These are phyloP conservation scores for Aspergillus quadricinctus DNA, from an alignment of 2,329 filamentous ascomycete species.

Conservation along the genomic window DNA sequence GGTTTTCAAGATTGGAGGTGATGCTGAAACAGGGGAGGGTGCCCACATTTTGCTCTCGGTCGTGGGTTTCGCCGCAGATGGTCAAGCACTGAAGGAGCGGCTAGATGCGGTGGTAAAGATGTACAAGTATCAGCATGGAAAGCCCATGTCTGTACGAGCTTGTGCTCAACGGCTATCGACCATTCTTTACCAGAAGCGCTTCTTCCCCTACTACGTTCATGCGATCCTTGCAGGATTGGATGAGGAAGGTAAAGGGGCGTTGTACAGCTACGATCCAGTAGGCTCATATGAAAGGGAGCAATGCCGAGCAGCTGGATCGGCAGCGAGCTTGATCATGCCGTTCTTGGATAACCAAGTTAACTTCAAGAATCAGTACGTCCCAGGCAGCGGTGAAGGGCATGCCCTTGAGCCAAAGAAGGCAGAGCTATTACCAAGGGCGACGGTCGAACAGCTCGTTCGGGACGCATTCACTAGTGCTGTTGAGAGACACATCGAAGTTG, in stretches of 20 bases:
- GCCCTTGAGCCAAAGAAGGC: constrained; percentile 59
- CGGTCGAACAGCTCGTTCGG: constrained; percentile 83
- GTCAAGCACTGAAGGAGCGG: constrained; percentile 86
- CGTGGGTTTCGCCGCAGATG: constrained; percentile 93
- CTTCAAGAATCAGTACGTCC: constrained; percentile 97
- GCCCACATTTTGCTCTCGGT: constrained; percentile 87
- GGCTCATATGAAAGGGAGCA: constrained; percentile 97
- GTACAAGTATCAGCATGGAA: constrained; percentile 97
- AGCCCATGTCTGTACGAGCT: constrained; percentile 89
- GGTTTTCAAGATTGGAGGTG: constrained; percentile 94
- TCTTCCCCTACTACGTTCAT: constrained; percentile 98
- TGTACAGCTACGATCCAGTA: constrained; percentile 97
- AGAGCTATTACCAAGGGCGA: constrained; percentile 64
- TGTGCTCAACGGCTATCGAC: constrained; percentile 93
- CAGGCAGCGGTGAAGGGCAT: constrained; percentile 78
- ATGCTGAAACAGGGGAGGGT: constrained; percentile 77
- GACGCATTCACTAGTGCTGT: constrained; percentile 98
- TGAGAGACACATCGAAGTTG: constrained; percentile 98
- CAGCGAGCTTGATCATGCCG: constrained; percentile 93
- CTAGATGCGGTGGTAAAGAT: constrained; percentile 95
- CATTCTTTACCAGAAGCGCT: constrained; percentile 94
- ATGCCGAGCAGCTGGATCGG: constrained; percentile 88
- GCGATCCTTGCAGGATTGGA: constrained; percentile 92
- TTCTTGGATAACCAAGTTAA: constrained; percentile 99
- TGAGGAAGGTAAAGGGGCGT: constrained; percentile 86